A percentile compares a stretch with the other conserved stretches of the same genome.
Evolutionary conservation across 2,329 filamentous ascomycete genomes (phyloP).

Genomic region (Pleoardoris graminearum): DNA sequence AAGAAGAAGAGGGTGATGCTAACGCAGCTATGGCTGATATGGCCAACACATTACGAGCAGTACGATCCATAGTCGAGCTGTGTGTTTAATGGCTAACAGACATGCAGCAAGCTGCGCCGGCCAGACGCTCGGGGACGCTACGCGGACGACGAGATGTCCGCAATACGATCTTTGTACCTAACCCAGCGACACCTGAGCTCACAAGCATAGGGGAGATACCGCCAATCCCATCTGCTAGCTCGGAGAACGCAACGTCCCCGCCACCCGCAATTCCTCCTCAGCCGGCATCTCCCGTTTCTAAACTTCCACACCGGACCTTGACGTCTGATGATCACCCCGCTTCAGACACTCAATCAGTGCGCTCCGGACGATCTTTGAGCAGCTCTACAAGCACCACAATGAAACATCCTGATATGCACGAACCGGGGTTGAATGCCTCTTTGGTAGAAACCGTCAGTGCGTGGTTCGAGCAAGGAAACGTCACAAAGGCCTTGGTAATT

Average conservation of each 20-base stretch:
- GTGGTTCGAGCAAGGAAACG: slow-evolving; percentile 72
- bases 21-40: slow-evolving; percentile 75
- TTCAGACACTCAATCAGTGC: slow-evolving; percentile 89
- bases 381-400: slow-evolving; percentile 63
- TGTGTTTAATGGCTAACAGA: slow-evolving; percentile 20
- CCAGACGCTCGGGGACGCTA: slow-evolving; percentile 66
- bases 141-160: slow-evolving; percentile 88
- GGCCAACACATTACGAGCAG: slow-evolving; percentile 68
- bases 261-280: slow-evolving; percentile 33
- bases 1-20: slow-evolving; percentile 74
- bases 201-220: slow-evolving; percentile 43
- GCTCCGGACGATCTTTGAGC: slow-evolving; percentile 80
- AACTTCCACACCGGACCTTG: slow-evolving; percentile 36
- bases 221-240: slow-evolving; percentile 29
- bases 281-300: slow-evolving; percentile 42
- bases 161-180: slow-evolving; percentile 82
- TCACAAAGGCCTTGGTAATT: slow-evolving; percentile 73
- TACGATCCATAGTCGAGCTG: slow-evolving; percentile 35
- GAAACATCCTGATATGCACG: slow-evolving; percentile 79
- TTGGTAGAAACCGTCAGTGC: slow-evolving; percentile 91
- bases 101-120: slow-evolving; percentile 60
- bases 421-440: slow-evolving; percentile 81
- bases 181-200: slow-evolving; percentile 42
- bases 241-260: slow-evolving; percentile 21
- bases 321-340: slow-evolving; percentile 61